Evolutionary conservation across 805 yeast genomes (phyloP), one percentile per base, ranked within the genome.

Genomic region (Metschnikowia kofuensis): DNA sequence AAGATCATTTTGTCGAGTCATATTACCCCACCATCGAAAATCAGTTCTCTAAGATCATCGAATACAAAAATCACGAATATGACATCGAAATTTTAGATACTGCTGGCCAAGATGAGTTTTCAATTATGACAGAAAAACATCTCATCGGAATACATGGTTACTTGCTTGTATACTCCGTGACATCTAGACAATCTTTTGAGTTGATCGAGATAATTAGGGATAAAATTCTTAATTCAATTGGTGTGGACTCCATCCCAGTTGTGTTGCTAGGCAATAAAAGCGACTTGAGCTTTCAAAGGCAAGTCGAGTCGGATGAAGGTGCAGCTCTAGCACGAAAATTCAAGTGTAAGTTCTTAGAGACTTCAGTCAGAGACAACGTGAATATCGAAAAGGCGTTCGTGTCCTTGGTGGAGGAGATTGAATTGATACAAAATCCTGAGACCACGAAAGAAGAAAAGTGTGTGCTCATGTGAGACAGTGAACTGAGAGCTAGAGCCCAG

Each of bases 11-110:
- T 64, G 87, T 87, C 26, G 97, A 90, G 66, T 78, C 85, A 32
- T 89, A 90, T 68, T 90, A 89, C 66, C 97, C 97, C 30, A 90
- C 97, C 6, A 87, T 88, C 53, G 95, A 89, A 64, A 89, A 87
- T 67, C 91, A 87, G 66, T 87, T 87, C 67, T 76, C 83, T 62
- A 89, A 87, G 63, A 75, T 77, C 34, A 76, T 89, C 61, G 76
- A 75, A 50, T 80, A 85, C 65, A 80, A 85, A 52, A 86, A 85
- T 52, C 85, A 83, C 57, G 87, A 85, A 46, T 90, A 86, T 63
- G 83, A 84, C 45, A 80, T 91, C 27, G 96, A 89, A 64, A 87
- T 90, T 46, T 72, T 89, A 51, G 97, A 90, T 62, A 90, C 97
- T 0, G 96, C 96, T 0, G 97, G 97, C 7, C 95, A 89, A 70